Evolutionary conservation across 805 yeast genomes (phyloP).

Genomic region (Dipodascopsis uninucleata): DNA sequence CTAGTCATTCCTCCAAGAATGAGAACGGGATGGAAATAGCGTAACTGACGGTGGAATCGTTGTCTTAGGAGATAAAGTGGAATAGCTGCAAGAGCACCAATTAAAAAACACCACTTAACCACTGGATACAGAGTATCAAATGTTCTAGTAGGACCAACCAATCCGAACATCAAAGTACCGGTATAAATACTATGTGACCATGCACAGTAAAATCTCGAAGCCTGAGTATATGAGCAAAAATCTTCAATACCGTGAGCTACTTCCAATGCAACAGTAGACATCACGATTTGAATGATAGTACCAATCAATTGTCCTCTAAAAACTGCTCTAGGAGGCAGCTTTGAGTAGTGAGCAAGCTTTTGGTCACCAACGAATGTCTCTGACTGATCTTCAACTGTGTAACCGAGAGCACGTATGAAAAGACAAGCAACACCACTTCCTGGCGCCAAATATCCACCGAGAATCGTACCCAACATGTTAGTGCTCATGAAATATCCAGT

Average conservation of each 20-base stretch:
- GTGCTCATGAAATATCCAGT: constrained; percentile 58
- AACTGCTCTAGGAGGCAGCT: constrained; percentile 56
- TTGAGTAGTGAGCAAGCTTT: constrained; percentile 61
- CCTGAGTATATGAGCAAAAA: constrained; percentile 45
- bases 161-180: constrained; percentile 61
- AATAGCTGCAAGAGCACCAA: constrained; percentile 50
- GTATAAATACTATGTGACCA: constrained; percentile 46
- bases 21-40: constrained; percentile 60
- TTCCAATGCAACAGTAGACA: constrained; percentile 41
- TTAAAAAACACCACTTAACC: constrained; percentile 54
- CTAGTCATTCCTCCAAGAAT: constrained; percentile 41
- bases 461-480: constrained; percentile 58
- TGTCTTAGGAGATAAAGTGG: constrained; percentile 36
- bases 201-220: constrained; percentile 47
- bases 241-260: constrained; percentile 32
- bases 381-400: constrained; percentile 52
- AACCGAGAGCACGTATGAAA: constrained; percentile 57
- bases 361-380: constrained; percentile 51
- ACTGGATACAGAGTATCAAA: constrained; percentile 52
- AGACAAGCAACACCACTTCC: constrained; percentile 59
- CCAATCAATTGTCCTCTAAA: constrained; percentile 49
- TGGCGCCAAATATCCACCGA: constrained; percentile 61
- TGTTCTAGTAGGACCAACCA: constrained; percentile 58
- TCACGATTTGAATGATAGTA: constrained; percentile 43
- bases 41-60: constrained; percentile 29